Conservation (phyloP, 2,329 filamentous ascomycete species). For the Alternaria arbusti region DNA sequence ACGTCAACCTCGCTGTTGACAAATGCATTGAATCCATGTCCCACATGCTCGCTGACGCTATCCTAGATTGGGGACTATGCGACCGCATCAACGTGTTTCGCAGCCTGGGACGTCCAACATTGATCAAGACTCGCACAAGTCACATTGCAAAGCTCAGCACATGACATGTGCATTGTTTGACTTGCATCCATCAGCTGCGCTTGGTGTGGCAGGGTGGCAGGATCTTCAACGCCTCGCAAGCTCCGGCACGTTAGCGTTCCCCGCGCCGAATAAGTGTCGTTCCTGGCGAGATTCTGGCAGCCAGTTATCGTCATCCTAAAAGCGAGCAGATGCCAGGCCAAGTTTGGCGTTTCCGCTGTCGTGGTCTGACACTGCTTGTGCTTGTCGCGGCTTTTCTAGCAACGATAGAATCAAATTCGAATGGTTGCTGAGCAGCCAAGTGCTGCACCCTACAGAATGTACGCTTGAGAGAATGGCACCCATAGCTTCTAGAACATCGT, state of each 20-base stretch:
- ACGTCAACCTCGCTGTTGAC: not conserved
- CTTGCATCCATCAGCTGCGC: not conserved
- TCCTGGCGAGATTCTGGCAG: conserved; percentile 26
- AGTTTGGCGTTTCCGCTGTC: conserved; percentile 3
- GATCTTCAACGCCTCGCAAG: conserved; percentile 20
- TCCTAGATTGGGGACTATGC: conserved; percentile 15
- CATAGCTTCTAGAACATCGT: conserved; percentile 18
- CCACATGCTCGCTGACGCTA: conserved; percentile 14
- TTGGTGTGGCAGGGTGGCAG: conserved; percentile 10
- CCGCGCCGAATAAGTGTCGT: conserved; percentile 30
- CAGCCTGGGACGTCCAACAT: not conserved
- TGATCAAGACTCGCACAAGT: not conserved
- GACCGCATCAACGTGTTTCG: conserved; percentile 2
- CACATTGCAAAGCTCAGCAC: not conserved
- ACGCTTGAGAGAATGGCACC: not conserved
- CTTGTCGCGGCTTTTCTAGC: not conserved
- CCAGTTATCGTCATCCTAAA: conserved; percentile 20
- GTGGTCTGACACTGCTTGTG: not conserved
- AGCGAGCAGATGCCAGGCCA: conserved; percentile 3
- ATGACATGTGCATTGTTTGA: not conserved
- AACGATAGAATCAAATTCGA: not conserved
- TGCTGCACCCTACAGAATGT: not conserved
- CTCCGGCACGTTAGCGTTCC: conserved; percentile 30
- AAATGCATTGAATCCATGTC: conserved; percentile 2
- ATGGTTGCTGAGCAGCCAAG: not conserved